Conservation (phyloP, 257 asterid species). For the Solanum piurae region DNA sequence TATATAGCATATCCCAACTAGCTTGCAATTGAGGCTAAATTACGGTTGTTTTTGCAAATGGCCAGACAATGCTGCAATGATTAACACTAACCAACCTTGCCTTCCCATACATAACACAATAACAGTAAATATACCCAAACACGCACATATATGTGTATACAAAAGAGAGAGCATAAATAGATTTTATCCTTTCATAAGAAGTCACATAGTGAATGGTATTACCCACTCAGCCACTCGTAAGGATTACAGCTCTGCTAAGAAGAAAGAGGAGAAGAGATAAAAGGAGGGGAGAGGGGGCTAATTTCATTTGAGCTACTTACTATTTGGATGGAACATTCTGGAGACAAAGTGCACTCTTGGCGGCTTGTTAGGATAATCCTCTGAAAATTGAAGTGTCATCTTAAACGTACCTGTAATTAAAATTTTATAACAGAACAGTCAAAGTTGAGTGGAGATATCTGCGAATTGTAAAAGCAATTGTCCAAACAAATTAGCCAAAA, state of each 20-base stretch:
- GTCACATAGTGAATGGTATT: not conserved
- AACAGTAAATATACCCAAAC: not conserved
- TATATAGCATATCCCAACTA: not conserved
- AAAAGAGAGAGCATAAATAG: not conserved
- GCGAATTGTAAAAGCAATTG: not conserved
- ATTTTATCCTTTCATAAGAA: not conserved
- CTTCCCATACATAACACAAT: not conserved
- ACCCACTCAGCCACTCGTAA: not conserved
- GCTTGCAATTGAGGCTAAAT: not conserved
- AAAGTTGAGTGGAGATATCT: not conserved
- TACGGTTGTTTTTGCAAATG: not conserved
- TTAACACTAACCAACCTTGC: not conserved
- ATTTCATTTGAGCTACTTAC: constrained; percentile 33
- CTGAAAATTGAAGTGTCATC: constrained; percentile 72
- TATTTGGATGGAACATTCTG: constrained; percentile 92
- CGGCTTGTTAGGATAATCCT: constrained; percentile 90
- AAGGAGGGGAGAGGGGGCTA: not conserved
- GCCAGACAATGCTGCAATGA: not conserved
- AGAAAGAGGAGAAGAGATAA: not conserved
- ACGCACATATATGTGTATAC: not conserved
- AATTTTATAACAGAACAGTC: not conserved
- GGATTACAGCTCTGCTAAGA: not conserved
- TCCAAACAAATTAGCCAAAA: not conserved
- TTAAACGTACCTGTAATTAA: constrained; percentile 59
- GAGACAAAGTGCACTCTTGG: constrained; percentile 76